Evolutionary conservation across 2,329 filamentous ascomycete species (phyloP).

Genomic region (Thermoascus crustaceus): DNA sequence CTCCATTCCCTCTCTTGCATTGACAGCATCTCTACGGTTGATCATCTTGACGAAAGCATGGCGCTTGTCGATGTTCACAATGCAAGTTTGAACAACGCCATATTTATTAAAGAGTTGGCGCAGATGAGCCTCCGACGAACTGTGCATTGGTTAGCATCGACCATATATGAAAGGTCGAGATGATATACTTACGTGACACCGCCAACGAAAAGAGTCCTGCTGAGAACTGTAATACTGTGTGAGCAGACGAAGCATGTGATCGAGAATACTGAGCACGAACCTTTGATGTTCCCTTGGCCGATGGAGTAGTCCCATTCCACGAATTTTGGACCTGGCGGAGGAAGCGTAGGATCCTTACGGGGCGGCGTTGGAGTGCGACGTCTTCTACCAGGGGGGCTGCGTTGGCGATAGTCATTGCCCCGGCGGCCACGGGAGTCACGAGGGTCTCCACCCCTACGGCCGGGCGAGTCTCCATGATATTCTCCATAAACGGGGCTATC

Average conservation of each 20-base stretch:
- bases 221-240: slow-evolving; percentile 55
- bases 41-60: slow-evolving; percentile 99
- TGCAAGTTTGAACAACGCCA: slow-evolving; percentile 90
- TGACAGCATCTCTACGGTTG: slow-evolving; percentile 73
- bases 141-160: slow-evolving; percentile 22
- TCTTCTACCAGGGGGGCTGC: slow-evolving; percentile 66
- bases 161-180: slow-evolving; percentile 2
- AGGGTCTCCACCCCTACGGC: slow-evolving; percentile 51
- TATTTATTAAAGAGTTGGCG: slow-evolving; percentile 71
- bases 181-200: slow-evolving; percentile 68
- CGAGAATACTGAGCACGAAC: slow-evolving; percentile 24
- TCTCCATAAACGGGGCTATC: slow-evolving; percentile 64
- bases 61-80: slow-evolving; percentile 95
- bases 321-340: slow-evolving; percentile 57
- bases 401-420: slow-evolving; percentile 68
- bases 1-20: slow-evolving; percentile 82
- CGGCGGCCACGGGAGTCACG: slow-evolving; percentile 45
- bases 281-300: slow-evolving; percentile 70
- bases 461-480: slow-evolving; percentile 63
- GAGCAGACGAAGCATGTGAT: slow-evolving; percentile 7
- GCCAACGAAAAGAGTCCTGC: slow-evolving; percentile 91
- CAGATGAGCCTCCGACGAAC: slow-evolving; percentile 72
- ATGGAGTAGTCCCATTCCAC: slow-evolving; percentile 70
- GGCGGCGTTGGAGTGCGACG: slow-evolving; percentile 55
- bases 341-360: slow-evolving; percentile 34